Base-by-base conservation (phyloP, 768 basidiomycete genomes). In the Pleurotus djamor region DNA sequence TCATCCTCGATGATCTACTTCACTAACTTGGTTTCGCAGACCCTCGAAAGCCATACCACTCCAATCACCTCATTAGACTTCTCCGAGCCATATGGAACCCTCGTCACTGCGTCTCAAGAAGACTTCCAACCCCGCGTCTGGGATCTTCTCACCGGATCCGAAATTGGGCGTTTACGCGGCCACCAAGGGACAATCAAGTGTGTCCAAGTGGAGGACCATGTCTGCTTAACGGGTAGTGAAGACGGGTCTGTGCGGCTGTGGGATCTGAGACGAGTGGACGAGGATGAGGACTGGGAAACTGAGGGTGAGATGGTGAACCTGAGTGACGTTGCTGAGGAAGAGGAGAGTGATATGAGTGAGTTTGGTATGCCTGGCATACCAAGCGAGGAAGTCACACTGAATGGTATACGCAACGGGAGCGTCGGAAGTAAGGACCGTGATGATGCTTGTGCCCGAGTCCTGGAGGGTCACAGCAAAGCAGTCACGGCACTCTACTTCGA, bases 401-500 rank as follows among this genome's bases (percentile, higher is more conserved):
- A 72, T 55, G 72, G 74, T 13, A 74, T 84, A 21, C 70, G 78
- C 54, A 77, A 75, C 44, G 66, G 21, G 21, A 28, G 73, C 52
- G 73, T 73, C 48, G 67, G 66, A 9, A 65, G 67, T 14, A 73
- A 72, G 35, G 76, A 77, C 47, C 75, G 74, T 49, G 76, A 83
- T 21, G 84, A 84, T 43, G 76, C 86, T 5, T 96, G 94, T 69
- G 74, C 87, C 4, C 79, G 92, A 56, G 72, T 87, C 3, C 74
- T 98, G 41, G 92, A 96, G 67, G 97, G 96, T 1, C 97, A 99
- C 69, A 91, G 86, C 52, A 95, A 95, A 73, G 86, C 91, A 13
- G 94, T 98, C 43, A 95, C 96, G 1, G 83, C 94, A 5, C 78
- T 99, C 54, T 98, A 96, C 72, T 98, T 98, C 61, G 97, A 99